These are phyloP conservation scores for Moesziomyces parantarcticus DNA, from an alignment of 1,284 basidiomycete genomes.

Conservation along the genomic window DNA sequence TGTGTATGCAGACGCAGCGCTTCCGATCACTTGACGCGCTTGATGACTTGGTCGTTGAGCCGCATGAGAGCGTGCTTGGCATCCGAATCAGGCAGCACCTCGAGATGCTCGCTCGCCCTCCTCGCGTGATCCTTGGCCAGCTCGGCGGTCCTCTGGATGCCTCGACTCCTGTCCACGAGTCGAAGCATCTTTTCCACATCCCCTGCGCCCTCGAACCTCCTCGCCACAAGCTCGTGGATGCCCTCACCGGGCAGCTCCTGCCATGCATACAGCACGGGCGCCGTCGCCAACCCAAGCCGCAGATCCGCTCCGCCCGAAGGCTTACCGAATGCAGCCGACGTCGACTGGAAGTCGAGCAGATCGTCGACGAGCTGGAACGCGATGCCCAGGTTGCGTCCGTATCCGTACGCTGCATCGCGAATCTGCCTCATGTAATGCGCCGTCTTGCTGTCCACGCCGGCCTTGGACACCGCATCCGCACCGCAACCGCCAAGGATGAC, in stretches of 20 bases:
- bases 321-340: conserved; percentile 78
- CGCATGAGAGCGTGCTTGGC: conserved; percentile 59
- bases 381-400: conserved; percentile 85
- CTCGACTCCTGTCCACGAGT: conserved; percentile 53
- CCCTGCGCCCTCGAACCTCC: conserved; percentile 83
- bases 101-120: conserved; percentile 48
- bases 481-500: conserved; percentile 87
- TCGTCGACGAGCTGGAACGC: conserved; percentile 86
- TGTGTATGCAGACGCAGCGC: background rate
- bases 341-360: conserved; percentile 83
- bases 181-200: conserved; percentile 77
- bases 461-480: conserved; percentile 72
- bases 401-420: conserved; percentile 93
- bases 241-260: conserved; percentile 80
- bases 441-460: conserved; percentile 8
- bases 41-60: conserved; percentile 59
- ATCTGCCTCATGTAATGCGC: conserved; percentile 70
- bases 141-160: conserved; percentile 58
- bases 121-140: conserved; percentile 61
- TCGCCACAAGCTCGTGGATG: conserved; percentile 77
- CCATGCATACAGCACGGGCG: conserved; percentile 92
- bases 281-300: conserved; percentile 86
- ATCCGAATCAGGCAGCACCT: conserved; percentile 52
- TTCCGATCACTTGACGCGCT: conserved; percentile 46
- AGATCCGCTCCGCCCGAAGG: conserved; percentile 84